These are phyloP conservation scores for Didymella glomerata DNA, from an alignment of 2,329 filamentous ascomycete genomes.

Conservation along the genomic window DNA sequence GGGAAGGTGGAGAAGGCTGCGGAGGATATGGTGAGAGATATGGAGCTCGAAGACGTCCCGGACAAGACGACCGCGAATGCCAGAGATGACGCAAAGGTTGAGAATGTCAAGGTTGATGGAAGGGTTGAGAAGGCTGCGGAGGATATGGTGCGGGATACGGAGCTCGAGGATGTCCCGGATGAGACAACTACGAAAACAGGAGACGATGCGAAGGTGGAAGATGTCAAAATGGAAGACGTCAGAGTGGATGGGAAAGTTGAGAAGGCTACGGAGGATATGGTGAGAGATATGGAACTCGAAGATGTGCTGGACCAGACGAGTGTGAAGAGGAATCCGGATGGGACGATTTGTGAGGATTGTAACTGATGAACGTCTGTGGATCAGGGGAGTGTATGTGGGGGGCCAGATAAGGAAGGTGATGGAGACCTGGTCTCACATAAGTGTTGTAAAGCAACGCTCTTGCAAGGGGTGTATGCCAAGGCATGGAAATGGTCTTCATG, in stretches of 20 bases:
- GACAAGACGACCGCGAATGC: neutral
- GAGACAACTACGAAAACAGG: neutral
- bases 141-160: conserved; percentile 8
- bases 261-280: conserved; percentile 10
- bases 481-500: neutral
- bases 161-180: conserved; percentile 6
- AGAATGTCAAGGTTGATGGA: conserved; percentile 9
- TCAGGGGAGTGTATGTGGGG: neutral
- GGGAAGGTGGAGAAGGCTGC: conserved; percentile 2
- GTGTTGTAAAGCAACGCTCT: too few relatives aligned
- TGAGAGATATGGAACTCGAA: conserved; percentile 6
- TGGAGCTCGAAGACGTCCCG: conserved; percentile 3
- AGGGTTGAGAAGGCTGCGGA: conserved; percentile 7
- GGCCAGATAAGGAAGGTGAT: neutral
- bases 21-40: conserved; percentile 11
- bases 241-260: conserved; percentile 8
- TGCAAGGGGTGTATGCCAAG: neutral
- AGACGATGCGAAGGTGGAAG: too few relatives aligned
- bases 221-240: neutral
- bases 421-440: neutral
- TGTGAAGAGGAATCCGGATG: conserved; percentile 47
- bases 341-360: conserved; percentile 51
- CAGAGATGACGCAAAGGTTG: neutral
- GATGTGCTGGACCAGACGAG: conserved; percentile 1
- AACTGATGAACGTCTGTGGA: conserved; percentile 19